A percentile compares a stretch with the other conserved stretches of the same genome.
Evolutionary conservation across 1,284 basidiomycete species (phyloP).

Genomic region (Ceratobasidium sp.): DNA sequence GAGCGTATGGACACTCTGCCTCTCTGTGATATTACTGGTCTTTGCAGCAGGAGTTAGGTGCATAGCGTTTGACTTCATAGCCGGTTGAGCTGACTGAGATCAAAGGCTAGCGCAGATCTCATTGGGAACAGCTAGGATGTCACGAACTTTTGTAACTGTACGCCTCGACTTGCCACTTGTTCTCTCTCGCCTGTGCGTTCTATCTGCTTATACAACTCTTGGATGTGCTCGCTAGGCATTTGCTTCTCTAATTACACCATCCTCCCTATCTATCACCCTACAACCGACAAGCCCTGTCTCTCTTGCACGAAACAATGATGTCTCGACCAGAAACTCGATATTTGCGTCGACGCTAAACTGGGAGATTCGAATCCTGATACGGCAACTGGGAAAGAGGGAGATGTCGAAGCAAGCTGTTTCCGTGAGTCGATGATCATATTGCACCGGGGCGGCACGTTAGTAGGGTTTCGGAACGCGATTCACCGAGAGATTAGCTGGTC

Average conservation of each 20-base stretch:
- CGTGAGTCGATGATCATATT: constrained; percentile 68
- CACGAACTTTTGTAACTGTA: constrained; percentile 52
- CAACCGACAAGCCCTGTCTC: constrained; percentile 90
- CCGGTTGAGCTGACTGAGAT: constrained; percentile 1
- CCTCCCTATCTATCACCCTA: constrained; percentile 82
- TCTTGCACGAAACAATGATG: constrained; percentile 97
- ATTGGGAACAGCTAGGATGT: constrained; percentile 49
- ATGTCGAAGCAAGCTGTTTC: constrained; percentile 95
- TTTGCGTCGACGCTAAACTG: constrained; percentile 85
- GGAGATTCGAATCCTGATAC: constrained; percentile 92
- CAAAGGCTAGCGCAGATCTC: constrained; percentile 38
- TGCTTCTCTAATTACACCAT: constrained; percentile 94
- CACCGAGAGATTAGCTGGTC: constrained; percentile 89
- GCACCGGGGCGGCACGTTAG: neutral
- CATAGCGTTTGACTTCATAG: neutral
- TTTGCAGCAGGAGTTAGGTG: constrained; percentile 31
- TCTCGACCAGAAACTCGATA: constrained; percentile 89
- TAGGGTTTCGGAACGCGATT: constrained; percentile 76
- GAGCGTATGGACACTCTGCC: constrained; percentile 24
- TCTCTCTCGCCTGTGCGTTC: neutral
- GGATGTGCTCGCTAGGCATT: constrained; percentile 70
- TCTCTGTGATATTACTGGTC: constrained; percentile 21
- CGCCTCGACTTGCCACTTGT: neutral
- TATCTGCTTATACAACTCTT: neutral
- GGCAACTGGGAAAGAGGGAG: constrained; percentile 95